phyloP scores from a whole-genome alignment of 139 green algal genomes.

The Chlamydomonas sp. region DNA sequence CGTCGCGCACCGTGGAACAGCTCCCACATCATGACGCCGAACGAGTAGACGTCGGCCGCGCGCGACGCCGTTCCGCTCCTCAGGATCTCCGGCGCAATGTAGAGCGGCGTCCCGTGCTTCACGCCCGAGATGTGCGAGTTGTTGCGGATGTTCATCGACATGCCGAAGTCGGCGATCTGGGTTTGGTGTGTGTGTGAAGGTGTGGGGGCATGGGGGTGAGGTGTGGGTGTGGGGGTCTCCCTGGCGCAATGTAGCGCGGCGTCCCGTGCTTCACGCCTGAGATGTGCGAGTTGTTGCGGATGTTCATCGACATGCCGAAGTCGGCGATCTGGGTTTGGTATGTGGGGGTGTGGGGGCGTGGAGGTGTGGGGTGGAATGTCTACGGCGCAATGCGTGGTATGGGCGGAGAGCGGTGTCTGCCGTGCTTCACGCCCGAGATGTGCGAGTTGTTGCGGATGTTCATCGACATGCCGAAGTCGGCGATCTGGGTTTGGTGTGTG shows the following conservation, averaged over 20 bases:
- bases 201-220: no score
- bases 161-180: constrained; percentile 44
- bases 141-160: constrained; percentile 31
- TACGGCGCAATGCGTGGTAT: no score
- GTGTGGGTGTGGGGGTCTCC: no score
- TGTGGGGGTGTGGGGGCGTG: no score
- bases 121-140: constrained; percentile 31
- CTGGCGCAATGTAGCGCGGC: constrained; percentile 34
- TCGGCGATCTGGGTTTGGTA: constrained; percentile 45
- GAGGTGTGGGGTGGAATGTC: no score
- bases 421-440: constrained; percentile 28
- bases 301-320: constrained; percentile 36
- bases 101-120: constrained; percentile 35
- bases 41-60: constrained; percentile 17
- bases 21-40: constrained; percentile 17
- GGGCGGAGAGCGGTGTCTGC: no score
- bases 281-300: constrained; percentile 34
- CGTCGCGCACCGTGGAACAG: constrained; percentile 7
- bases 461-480: constrained; percentile 39
- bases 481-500: no score
- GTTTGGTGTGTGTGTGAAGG: no score
- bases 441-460: constrained; percentile 33
- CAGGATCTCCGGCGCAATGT: constrained; percentile 33
- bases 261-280: constrained; percentile 30
- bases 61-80: constrained; percentile 11